A percentile compares a stretch with the other conserved stretches of the same genome.
phyloP scores from a whole-genome alignment of 169 alveolate genomes.

The Cardiosporidium cionae region DNA sequence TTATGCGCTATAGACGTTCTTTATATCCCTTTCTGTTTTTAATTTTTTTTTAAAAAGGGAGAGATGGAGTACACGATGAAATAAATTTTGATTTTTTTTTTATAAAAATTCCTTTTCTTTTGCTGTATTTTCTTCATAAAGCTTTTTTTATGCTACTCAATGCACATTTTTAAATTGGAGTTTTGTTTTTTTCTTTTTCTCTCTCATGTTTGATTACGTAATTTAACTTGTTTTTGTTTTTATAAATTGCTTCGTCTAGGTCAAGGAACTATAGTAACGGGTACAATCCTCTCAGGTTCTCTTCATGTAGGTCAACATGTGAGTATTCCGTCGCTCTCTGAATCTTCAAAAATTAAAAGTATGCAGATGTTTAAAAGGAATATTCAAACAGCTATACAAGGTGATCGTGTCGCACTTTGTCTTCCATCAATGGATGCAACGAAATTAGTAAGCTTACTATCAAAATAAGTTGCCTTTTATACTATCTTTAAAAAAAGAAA shows the following conservation, averaged over 20 bases:
- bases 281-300: background rate
- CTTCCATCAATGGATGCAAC: background rate
- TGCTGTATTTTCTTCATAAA: too few species aligned
- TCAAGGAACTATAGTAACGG: background rate
- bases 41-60: too few species aligned
- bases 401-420: background rate
- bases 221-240: background rate
- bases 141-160: too few species aligned
- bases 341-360: background rate
- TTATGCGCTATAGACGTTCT: background rate
- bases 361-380: background rate
- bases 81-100: too few species aligned
- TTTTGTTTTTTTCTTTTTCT: too few species aligned
- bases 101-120: too few species aligned
- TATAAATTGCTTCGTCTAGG: background rate
- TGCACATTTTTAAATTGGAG: too few species aligned
- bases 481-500: too few species aligned
- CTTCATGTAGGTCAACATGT: background rate
- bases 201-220: too few species aligned
- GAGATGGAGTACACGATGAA: too few species aligned
- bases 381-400: background rate
- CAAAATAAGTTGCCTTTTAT: too few species aligned
- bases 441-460: too few species aligned
- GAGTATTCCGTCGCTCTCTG: background rate
- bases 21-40: background rate